Percentiles rank a stretch among this genome's conserved stretches.
Evolutionary conservation across 2,329 filamentous ascomycete species (phyloP).

Genomic region (Claviceps citrina): DNA sequence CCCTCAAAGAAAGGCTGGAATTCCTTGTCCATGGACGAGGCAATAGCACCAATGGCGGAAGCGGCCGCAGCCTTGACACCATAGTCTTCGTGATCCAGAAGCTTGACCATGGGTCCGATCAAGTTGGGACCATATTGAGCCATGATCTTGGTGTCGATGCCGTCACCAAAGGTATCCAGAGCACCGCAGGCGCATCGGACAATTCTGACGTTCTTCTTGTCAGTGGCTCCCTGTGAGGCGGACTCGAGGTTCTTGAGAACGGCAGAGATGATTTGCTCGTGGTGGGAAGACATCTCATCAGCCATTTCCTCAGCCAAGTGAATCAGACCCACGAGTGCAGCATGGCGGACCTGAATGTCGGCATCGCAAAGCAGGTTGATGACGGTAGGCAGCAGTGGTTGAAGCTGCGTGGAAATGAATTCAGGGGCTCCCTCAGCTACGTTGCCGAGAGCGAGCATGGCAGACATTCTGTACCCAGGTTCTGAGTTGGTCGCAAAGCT

Average conservation of each 20-base stretch:
- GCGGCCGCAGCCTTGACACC: conserved; percentile 83
- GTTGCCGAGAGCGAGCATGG: conserved; percentile 82
- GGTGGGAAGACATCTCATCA: conserved; percentile 75
- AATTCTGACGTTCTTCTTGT: conserved; percentile 68
- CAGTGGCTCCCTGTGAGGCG: conserved; percentile 51
- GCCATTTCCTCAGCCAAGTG: conserved; percentile 85
- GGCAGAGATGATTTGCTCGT: conserved; percentile 68
- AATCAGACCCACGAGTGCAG: conserved; percentile 74
- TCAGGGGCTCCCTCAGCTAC: conserved; percentile 94
- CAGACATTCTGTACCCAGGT: conserved; percentile 71
- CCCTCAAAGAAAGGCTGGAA: conserved; percentile 87
- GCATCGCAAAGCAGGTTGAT: conserved; percentile 70
- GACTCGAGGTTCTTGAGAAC: conserved; percentile 80
- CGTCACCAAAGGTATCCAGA: conserved; percentile 79
- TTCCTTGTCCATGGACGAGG: conserved; percentile 62
- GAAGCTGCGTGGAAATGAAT: conserved; percentile 87
- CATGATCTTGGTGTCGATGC: conserved; percentile 64
- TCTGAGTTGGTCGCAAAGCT: conserved; percentile 62
- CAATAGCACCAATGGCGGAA: conserved; percentile 79
- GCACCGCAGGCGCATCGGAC: conserved; percentile 82
- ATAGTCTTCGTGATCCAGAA: conserved; percentile 71
- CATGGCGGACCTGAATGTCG: conserved; percentile 72
- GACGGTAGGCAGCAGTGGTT: conserved; percentile 71
- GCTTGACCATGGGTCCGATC: conserved; percentile 67
- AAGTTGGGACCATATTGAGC: conserved; percentile 68